A percentile compares a stretch with the other conserved stretches of the same genome.
Evolutionary conservation across 306 rosid genomes (phyloP).

Genomic region (Trifolium pratense): DNA sequence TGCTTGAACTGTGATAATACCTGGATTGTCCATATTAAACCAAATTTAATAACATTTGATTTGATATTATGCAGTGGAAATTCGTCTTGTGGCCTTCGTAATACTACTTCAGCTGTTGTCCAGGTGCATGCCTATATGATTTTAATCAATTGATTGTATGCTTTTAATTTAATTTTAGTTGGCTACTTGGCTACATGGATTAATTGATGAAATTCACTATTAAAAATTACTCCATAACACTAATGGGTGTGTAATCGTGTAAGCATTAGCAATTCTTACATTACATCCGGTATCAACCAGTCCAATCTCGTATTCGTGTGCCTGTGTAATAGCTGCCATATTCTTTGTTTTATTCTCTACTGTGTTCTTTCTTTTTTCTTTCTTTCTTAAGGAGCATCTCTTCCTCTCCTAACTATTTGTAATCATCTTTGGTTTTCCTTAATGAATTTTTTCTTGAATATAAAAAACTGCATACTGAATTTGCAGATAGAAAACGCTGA

Average conservation of each 20-base stretch:
- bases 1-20: not conserved
- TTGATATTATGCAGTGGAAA: constrained; percentile 68
- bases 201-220: constrained; percentile 11
- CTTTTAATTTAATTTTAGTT: constrained; percentile 2
- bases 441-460: constrained; percentile 13
- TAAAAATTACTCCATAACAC: not conserved
- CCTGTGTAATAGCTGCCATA: not conserved
- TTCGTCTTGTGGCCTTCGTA: constrained; percentile 80
- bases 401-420: constrained; percentile 7
- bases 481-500: constrained; percentile 88
- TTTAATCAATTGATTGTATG: constrained; percentile 1
- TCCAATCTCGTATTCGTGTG: not conserved
- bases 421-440: not conserved
- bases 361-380: constrained; percentile 17
- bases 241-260: not conserved
- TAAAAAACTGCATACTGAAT: not conserved
- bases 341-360: not conserved
- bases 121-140: constrained; percentile 56
- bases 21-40: constrained; percentile 19
- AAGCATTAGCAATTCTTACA: not conserved
- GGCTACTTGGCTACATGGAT: not conserved
- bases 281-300: not conserved
- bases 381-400: not conserved
- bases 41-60: not conserved
- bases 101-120: constrained; percentile 68